Base-by-base conservation (phyloP, 2,329 filamentous ascomycete species). In the Blastomyces percursus region DNA sequence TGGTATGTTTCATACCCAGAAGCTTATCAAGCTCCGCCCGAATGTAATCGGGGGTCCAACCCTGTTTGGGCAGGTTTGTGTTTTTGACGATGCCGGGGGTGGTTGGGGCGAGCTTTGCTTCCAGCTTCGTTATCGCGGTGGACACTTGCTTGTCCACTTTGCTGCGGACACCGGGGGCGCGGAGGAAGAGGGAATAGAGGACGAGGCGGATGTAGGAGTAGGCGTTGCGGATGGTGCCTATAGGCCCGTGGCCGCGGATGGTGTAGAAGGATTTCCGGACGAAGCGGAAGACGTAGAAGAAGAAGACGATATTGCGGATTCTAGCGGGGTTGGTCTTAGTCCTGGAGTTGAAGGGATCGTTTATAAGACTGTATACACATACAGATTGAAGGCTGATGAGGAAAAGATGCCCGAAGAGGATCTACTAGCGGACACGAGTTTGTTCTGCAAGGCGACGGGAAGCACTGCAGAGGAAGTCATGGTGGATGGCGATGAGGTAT, bases 1-100 rank as follows among this genome's bases (percentile, higher is more conserved):
- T 84, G 1, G 92, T 96, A 76, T 97, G 94, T 70, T 96, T 88
- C 89, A 99, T 89, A 58, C 82, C 86, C 19, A 87, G 86, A 67
- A 99, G 80, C 67, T 85, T 84, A 64, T 87, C 84, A 65, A 99
- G 82, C 79, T 96, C 93, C 64, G 85, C 84, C 68, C 86, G 84
- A 51, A 99, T 83, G 66, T 86, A 85, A 21, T 96, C 91, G 51
- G 87, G 81, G 32, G 84, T 82, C 87, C 92, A 90, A 73, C 92
- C 93, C 71, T 93, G 86, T 73, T 88, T 88, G 4, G 94, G 94
- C 19, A 99, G 81, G 6, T 82, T 81, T 32, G 90, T 80, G 75
- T 94, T 89, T 66, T 88, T 85, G 62, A 84, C 88, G 55, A 91
- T 80, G 58, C 85, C 87, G 0, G 86, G 86, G 1, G 85, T 86